These are phyloP conservation scores for Sungouiozyma intestinalis DNA, from an alignment of 805 yeast species.

Conservation along the genomic window DNA sequence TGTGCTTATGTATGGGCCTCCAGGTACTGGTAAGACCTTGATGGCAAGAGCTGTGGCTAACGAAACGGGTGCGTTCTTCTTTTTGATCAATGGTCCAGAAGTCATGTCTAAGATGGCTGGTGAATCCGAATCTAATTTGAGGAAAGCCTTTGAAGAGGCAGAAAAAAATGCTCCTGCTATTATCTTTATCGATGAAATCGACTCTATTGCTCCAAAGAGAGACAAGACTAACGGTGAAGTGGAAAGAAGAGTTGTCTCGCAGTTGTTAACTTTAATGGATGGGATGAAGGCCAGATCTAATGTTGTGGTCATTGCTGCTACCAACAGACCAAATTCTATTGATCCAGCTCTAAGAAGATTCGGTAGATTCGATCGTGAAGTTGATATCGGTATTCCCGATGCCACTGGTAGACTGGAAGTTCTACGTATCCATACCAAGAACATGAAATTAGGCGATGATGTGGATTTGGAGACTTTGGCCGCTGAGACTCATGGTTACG, in stretches of 20 bases:
- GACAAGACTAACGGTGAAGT: slow-evolving; percentile 99
- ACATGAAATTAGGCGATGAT: slow-evolving; percentile 92
- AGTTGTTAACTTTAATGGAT: slow-evolving; percentile 94
- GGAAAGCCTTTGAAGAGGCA: slow-evolving; percentile 98
- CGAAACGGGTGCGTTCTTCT: slow-evolving; percentile 98
- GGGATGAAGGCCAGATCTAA: slow-evolving; percentile 99
- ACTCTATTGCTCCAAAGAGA: slow-evolving; percentile 98
- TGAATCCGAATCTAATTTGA: slow-evolving; percentile 91
- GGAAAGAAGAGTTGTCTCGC: slow-evolving; percentile 98
- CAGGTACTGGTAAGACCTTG: slow-evolving; percentile 98
- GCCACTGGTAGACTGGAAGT: slow-evolving; percentile 98
- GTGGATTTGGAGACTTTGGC: slow-evolving; percentile 95
- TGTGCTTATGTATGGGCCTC: slow-evolving; percentile 96
- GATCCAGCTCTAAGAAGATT: slow-evolving; percentile 80
- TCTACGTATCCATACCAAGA: slow-evolving; percentile 93
- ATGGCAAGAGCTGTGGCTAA: slow-evolving; percentile 99
- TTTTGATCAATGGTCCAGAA: slow-evolving; percentile 96
- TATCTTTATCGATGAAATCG: slow-evolving; percentile 96
- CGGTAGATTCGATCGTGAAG: slow-evolving; percentile 84
- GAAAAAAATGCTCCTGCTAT: slow-evolving; percentile 98
- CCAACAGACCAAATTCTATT: slow-evolving; percentile 64
- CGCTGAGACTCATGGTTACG: slow-evolving; percentile 97
- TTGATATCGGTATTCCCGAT: slow-evolving; percentile 92
- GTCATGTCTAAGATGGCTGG: slow-evolving; percentile 99
- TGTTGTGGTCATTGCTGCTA: slow-evolving; percentile 97